Evolutionary conservation across 306 rosid species (phyloP).

Genomic region (Dryas drummondii): DNA sequence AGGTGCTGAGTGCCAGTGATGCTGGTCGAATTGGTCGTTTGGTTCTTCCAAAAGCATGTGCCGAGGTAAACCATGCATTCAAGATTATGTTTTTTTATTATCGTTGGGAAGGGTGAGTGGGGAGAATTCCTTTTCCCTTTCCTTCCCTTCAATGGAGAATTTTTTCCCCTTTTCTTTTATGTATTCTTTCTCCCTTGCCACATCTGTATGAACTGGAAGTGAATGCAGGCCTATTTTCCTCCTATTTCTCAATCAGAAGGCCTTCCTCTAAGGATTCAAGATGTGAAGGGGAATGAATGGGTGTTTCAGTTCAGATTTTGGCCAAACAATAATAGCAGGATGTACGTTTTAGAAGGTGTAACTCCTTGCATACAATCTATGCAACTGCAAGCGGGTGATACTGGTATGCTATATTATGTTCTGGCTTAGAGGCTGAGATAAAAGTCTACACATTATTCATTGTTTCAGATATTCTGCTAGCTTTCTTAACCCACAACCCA

Average conservation of each 20-base stretch:
- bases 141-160: neutral
- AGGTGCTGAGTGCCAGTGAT: constrained; percentile 95
- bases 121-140: neutral
- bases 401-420: constrained; percentile 58
- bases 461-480: neutral
- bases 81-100: constrained; percentile 7
- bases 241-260: constrained; percentile 90
- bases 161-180: neutral
- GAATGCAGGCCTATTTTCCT: constrained; percentile 92
- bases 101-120: neutral
- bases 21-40: constrained; percentile 99
- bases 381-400: constrained; percentile 90
- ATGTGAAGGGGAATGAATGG: constrained; percentile 97
- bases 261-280: constrained; percentile 81
- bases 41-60: constrained; percentile 99
- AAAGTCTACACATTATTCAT: neutral
- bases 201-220: constrained; percentile 30
- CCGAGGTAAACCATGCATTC: constrained; percentile 62
- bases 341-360: constrained; percentile 99
- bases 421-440: constrained; percentile 6
- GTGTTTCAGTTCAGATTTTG: constrained; percentile 99
- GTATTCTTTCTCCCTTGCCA: constrained; percentile 14
- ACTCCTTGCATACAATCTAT: constrained; percentile 99
- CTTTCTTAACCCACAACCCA: neutral
- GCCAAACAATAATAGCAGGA: constrained; percentile 99